These are phyloP conservation scores for Xylaria castorea DNA, from an alignment of 495 filamentous ascomycete genomes.

Conservation along the genomic window DNA sequence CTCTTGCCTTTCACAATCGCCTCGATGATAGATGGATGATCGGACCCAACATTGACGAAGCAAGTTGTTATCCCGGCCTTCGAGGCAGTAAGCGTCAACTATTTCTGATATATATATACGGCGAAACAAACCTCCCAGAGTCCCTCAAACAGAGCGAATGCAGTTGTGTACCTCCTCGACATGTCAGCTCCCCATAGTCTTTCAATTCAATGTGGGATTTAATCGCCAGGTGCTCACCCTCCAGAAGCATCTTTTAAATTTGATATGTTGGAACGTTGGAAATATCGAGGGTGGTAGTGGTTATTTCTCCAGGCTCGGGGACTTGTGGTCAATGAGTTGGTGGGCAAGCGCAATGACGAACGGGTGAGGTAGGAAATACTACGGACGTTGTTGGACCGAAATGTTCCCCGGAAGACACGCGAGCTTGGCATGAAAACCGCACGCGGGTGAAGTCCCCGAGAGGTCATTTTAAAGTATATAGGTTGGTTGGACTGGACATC, in stretches of 20 bases:
- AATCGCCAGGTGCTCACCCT: not conserved
- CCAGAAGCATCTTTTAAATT: not conserved
- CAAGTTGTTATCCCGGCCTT: constrained; percentile 72
- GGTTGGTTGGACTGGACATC: not conserved
- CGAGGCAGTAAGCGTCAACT: constrained; percentile 15
- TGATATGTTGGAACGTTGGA: constrained; percentile 43
- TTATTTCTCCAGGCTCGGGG: not conserved
- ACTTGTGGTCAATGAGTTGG: not conserved
- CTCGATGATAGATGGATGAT: constrained; percentile 79
- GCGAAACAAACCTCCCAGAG: constrained; percentile 62
- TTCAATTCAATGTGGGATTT: not conserved
- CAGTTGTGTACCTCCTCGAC: constrained; percentile 64
- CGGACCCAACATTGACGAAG: constrained; percentile 80
- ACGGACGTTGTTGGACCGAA: not conserved
- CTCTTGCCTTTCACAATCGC: constrained; percentile 75
- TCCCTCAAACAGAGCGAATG: constrained; percentile 80
- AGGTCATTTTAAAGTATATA: not conserved
- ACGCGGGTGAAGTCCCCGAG: constrained; percentile 1
- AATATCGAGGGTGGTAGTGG: constrained; percentile 29
- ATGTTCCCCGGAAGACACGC: not conserved
- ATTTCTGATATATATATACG: not conserved
- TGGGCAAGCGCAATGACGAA: not conserved
- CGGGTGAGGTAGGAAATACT: not conserved
- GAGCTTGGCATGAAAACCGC: not conserved
- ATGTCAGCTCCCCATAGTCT: not conserved